Evolutionary conservation across 768 basidiomycete species (phyloP), one percentile per base, ranked within the genome.

Genomic region (Gautieria morchelliformis): DNA sequence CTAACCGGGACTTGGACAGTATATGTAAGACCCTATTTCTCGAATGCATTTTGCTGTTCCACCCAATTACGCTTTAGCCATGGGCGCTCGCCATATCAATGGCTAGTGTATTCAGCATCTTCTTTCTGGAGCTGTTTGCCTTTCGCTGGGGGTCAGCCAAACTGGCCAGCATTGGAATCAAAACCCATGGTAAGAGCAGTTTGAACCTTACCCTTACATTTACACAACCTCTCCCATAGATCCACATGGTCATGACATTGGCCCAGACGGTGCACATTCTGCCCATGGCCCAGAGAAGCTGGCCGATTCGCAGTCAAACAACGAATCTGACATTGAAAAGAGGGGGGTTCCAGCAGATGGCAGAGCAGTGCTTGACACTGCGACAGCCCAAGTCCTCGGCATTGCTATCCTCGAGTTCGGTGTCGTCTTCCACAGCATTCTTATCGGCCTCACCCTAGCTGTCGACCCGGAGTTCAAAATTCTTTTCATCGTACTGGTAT

Each of bases 331-430:
- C 41, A 30, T 24, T 42, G 5, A 61, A 60, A 15, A 57, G 15
- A 39, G 49, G 56, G 40, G 58, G 47, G 4, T 35, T 57, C 44
- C 56, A 5, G 15, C 58, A 58, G 49, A 54, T 58, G 52, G n/a
- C 24, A 52, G 47, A 61, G 20, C 68, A 67, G 52, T 44, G 4
- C 69, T 75, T 49, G 77, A 83, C 40, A 72, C 72, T 19, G 70
- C 79, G 3, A 56, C 72, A 9, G 84, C 89, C 2, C 92, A 94
- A 67, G 69, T 93, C 39, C 76, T 96, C 48, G 93, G 93, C 14
- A 78, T 99, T 48, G 90, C 81, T 35, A 93, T 97, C 58, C 75
- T 99, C 48, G 95, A 99, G 67, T 95, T 96, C 64, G 95, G 95
- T 63, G 91, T 97, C 32, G 68, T 92, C 5, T 70, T 97, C 33